These are phyloP conservation scores for Pezicula carpinea DNA, from an alignment of 2,329 filamentous ascomycete species.

Conservation along the genomic window DNA sequence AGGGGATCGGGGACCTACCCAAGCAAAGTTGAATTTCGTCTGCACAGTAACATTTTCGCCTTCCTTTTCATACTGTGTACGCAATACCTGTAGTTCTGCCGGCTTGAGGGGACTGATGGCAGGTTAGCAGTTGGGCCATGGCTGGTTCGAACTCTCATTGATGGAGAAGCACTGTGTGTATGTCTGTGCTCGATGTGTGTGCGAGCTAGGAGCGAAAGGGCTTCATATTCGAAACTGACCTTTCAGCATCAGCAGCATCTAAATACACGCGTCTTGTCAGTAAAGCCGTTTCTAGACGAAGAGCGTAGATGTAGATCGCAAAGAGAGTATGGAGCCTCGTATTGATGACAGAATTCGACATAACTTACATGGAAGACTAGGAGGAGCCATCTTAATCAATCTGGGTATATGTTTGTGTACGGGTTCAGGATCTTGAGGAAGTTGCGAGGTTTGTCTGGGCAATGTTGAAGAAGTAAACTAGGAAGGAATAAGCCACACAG, in stretches of 20 bases:
- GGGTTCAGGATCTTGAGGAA: slow-evolving; percentile 6
- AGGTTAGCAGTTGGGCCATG: slow-evolving; percentile 13
- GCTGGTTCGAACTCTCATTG: neutral
- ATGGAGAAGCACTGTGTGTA: neutral
- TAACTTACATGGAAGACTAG: slow-evolving; percentile 32
- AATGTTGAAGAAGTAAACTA: neutral
- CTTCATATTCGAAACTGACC: slow-evolving; percentile 45
- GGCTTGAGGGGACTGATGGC: slow-evolving; percentile 74
- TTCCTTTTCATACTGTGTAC: slow-evolving; percentile 94
- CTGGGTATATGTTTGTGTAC: slow-evolving; percentile 5
- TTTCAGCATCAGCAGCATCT: slow-evolving; percentile 98
- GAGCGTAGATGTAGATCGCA: slow-evolving; percentile 19
- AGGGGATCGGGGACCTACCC: slow-evolving; percentile 54
- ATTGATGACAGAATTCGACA: slow-evolving; percentile 10
- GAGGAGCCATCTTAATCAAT: slow-evolving; percentile 21
- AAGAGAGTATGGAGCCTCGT: slow-evolving; percentile 21
- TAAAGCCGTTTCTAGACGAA: slow-evolving; percentile 21
- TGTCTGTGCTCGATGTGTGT: no score
- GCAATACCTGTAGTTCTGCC: slow-evolving; percentile 86
- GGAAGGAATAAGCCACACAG: neutral
- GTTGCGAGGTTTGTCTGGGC: slow-evolving; percentile 12
- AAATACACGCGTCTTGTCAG: slow-evolving; percentile 27
- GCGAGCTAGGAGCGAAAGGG: no score
- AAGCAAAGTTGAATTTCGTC: slow-evolving; percentile 99
- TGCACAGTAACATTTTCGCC: slow-evolving; percentile 95